phyloP scores from a whole-genome alignment of 495 filamentous ascomycete genomes.

The Talaromyces proteolyticus region DNA sequence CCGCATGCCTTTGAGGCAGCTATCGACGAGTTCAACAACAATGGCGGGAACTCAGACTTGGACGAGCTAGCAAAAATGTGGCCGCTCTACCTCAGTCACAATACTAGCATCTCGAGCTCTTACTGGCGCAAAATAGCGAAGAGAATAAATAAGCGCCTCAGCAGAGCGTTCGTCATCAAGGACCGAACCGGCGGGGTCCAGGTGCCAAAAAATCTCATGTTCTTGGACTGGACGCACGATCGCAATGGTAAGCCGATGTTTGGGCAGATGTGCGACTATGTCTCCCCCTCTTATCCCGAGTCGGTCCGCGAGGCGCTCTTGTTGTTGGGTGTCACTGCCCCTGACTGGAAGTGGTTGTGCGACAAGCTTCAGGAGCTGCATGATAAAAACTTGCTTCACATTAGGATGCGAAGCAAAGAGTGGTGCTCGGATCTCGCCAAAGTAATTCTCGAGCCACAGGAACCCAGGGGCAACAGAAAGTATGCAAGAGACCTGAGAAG shows the following conservation, averaged over 20 bases:
- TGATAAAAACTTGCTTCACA: background rate
- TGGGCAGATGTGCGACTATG: background rate
- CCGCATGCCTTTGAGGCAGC: conserved; percentile 1
- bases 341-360: conserved; percentile 4
- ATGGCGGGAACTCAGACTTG: background rate
- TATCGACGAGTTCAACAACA: background rate
- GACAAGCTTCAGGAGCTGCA: background rate
- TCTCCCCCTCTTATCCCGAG: background rate
- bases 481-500: conserved; percentile 5
- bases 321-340: conserved; percentile 1
- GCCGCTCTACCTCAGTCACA: conserved; percentile 4
- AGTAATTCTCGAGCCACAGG: background rate
- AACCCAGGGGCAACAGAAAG: background rate
- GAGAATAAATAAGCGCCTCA: background rate
- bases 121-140: conserved; percentile 3
- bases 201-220: conserved; percentile 1
- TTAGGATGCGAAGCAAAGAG: conserved; percentile 1
- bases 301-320: background rate
- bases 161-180: background rate
- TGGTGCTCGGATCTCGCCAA: conserved; percentile 5
- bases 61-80: conserved; percentile 1
- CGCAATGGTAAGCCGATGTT: conserved; percentile 1
- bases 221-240: conserved; percentile 2
- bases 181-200: background rate
- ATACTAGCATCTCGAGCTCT: background rate